Evolutionary conservation across 176 grass and related monocot genomes (phyloP), one percentile per base, ranked within the genome.

Genomic region (Otatea glauca): DNA sequence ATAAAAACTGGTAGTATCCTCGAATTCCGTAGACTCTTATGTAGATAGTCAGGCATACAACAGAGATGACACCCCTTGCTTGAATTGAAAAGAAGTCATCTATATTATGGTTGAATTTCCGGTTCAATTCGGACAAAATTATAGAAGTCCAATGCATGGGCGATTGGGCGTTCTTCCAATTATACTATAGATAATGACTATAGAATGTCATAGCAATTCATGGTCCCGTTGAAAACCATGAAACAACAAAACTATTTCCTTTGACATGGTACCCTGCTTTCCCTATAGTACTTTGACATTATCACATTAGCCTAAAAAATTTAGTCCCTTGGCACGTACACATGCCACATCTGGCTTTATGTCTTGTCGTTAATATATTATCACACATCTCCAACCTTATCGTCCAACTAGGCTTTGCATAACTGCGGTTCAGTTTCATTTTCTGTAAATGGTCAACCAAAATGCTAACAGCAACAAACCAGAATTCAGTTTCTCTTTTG

Each of bases 191-290:
- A 39, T 34, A 27, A 73, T 43, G 43, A 86, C 17, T 65, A n/a
- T n/a, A n/a, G 8, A 80, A 64, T 72, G 6, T 48, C 34, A 35
- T 60, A n/a, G 38, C 34, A 55, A 35, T 48, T 20, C 68, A 47
- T 73, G 66, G 17, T 41, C 14, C 66, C 54, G 60, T 41, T 53
- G 76, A 72, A 64, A 86, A 48, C 43, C 32, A 32, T 5, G 65
- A 37, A 32, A 32, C 35, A 4, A 6, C 43, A 10, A 14, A 15
- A 21, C 58, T 6, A 74, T 16, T 42, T 65, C 44, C 38, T 15
- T 59, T 41, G 32, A 32, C 68, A 11, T 25, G 5, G n/a, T n/a
- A n/a, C n/a, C n/a, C n/a, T n/a, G n/a, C n/a, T 51, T 65, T 74
- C 39, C 16, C 4, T 65, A 21, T 39, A 25, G 2, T 20, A 35